A percentile compares a stretch with the other conserved stretches of the same genome.
Evolutionary conservation across 176 grass and related monocot species (phyloP).

Genomic region (Rhipidocladum racemiflorum): DNA sequence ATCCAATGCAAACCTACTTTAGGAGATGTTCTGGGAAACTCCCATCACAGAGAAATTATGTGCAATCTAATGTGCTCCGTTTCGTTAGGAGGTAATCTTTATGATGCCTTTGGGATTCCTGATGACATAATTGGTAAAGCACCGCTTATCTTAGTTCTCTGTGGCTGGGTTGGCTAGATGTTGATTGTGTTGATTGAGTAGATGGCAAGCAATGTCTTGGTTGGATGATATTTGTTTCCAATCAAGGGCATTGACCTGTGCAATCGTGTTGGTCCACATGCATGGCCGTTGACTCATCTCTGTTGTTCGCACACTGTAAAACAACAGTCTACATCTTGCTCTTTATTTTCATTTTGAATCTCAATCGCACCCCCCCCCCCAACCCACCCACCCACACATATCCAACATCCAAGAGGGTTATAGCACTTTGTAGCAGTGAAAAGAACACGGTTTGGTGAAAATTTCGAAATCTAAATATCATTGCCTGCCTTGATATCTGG

Average conservation of each 20-base stretch:
- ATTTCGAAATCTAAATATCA: background rate
- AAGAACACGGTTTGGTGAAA: background rate
- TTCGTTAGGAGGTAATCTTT: background rate
- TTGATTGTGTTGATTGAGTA: background rate
- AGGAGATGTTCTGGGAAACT: background rate
- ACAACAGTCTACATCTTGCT: background rate
- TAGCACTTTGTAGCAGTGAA: background rate
- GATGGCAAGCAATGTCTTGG: slow-evolving; percentile 12
- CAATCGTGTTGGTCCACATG: background rate
- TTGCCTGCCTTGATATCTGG: background rate
- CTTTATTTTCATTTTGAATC: too few species aligned
- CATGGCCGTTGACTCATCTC: background rate
- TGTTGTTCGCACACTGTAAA: background rate
- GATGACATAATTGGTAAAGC: slow-evolving; percentile 3
- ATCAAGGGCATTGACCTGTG: background rate
- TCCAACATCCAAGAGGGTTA: too few species aligned
- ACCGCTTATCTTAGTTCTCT: background rate
- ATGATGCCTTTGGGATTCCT: background rate
- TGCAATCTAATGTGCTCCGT: background rate
- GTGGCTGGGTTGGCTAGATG: background rate
- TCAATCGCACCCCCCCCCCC: too few species aligned
- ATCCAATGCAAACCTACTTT: background rate
- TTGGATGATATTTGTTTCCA: slow-evolving; percentile 11
- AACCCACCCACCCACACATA: too few species aligned
- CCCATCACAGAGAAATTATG: background rate